Percentiles rank a stretch among this genome's conserved stretches.
These are phyloP conservation scores for Jamesozyma lodderae DNA, from an alignment of 805 yeast genomes.

Conservation along the genomic window DNA sequence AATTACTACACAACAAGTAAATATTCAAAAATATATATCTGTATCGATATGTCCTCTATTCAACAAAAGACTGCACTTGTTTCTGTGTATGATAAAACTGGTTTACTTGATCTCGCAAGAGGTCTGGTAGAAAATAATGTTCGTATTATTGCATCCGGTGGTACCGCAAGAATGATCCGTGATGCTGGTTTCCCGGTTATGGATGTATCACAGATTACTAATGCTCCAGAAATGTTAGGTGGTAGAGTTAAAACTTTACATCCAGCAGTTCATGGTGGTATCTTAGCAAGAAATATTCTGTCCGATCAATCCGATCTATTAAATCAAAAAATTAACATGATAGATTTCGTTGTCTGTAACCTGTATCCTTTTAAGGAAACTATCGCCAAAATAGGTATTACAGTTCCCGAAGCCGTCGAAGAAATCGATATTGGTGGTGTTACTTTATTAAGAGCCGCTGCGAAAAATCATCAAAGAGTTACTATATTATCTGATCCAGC, in stretches of 20 bases:
- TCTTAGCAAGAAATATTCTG: constrained; percentile 85
- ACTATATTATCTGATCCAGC: constrained; percentile 89
- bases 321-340: constrained; percentile 86
- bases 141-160: constrained; percentile 91
- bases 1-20: too few species aligned
- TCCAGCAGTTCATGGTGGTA: constrained; percentile 98
- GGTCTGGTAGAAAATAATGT: constrained; percentile 83
- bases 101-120: constrained; percentile 87
- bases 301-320: constrained; percentile 79
- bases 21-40: too few species aligned
- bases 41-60: neutral
- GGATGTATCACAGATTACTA: constrained; percentile 88
- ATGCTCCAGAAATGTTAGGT: constrained; percentile 97
- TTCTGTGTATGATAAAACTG: constrained; percentile 96
- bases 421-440: constrained; percentile 98
- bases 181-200: constrained; percentile 98
- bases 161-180: constrained; percentile 87
- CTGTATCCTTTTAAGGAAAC: constrained; percentile 97
- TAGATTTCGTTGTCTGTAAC: constrained; percentile 94
- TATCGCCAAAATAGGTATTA: constrained; percentile 86
- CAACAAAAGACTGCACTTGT: constrained; percentile 74
- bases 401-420: constrained; percentile 95
- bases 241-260: constrained; percentile 97
- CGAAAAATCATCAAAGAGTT: constrained; percentile 94
- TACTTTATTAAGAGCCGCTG: constrained; percentile 93